Evolutionary conservation across 2,329 filamentous ascomycete genomes (phyloP).

Genomic region (Dryadomyces quercus-mongolicae): DNA sequence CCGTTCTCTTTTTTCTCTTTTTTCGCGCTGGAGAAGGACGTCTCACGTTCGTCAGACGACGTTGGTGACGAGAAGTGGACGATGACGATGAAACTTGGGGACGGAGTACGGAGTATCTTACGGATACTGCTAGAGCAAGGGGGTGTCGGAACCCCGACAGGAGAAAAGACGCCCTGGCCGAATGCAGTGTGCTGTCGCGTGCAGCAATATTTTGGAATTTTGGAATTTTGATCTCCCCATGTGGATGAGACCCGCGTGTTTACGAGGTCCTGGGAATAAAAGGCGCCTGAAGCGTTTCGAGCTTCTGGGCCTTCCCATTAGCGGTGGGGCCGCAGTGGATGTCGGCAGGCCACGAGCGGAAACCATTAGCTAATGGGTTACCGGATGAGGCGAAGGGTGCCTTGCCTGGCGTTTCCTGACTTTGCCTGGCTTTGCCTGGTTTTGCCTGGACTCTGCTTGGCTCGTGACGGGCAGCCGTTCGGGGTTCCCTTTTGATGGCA

Average conservation of each 20-base stretch:
- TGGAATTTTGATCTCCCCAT: not conserved
- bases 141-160: too few species aligned
- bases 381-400: not conserved
- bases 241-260: not conserved
- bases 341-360: not conserved
- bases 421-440: too few species aligned
- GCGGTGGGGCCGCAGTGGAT: not conserved
- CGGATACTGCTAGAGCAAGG: too few species aligned
- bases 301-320: not conserved
- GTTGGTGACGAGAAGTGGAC: too few species aligned
- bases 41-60: too few species aligned
- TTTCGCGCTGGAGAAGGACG: too few species aligned
- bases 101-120: too few species aligned
- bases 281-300: not conserved
- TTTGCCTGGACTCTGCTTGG: not conserved
- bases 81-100: too few species aligned
- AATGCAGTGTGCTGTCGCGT: not conserved
- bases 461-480: not conserved
- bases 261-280: not conserved
- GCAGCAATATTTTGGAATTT: not conserved
- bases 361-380: slow-evolving; percentile 1
- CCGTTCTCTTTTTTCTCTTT: too few species aligned
- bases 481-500: too few species aligned
- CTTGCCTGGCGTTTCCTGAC: too few species aligned
- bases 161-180: too few species aligned